Conservation (phyloP, 768 basidiomycete species). For the Exidia glandulosa region DNA sequence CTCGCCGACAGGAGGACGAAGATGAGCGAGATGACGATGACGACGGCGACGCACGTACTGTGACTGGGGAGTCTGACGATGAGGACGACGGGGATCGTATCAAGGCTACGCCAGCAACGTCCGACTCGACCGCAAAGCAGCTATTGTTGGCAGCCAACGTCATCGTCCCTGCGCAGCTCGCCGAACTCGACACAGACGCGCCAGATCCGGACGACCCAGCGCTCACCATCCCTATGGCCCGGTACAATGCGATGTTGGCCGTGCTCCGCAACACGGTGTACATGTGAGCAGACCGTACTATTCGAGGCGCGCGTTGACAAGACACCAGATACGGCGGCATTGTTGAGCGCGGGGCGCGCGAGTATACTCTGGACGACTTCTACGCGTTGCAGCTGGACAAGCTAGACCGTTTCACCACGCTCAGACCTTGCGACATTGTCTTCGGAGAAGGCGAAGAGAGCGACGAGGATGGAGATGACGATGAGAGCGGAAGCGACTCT, state of each 20-base stretch:
- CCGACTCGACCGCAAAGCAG: no score
- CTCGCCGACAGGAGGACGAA: slow-evolving; percentile 6
- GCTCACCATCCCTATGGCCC: slow-evolving; percentile 49
- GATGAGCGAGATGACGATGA: slow-evolving; percentile 8
- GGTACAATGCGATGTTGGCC: slow-evolving; percentile 85
- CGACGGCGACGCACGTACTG: slow-evolving; percentile 2
- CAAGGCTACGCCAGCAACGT: no score
- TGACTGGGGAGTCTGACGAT: no score
- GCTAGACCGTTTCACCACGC: slow-evolving; percentile 63
- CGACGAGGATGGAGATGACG: slow-evolving; percentile 46
- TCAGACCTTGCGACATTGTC: slow-evolving; percentile 53
- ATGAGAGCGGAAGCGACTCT: slow-evolving; percentile 22
- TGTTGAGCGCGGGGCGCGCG: slow-evolving; percentile 67
- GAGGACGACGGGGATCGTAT: slow-evolving; percentile 9
- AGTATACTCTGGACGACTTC: slow-evolving; percentile 88
- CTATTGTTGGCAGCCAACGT: no score
- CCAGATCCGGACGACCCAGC: slow-evolving; percentile 54
- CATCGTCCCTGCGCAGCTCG: not conserved
- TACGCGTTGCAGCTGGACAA: slow-evolving; percentile 73
- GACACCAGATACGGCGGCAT: slow-evolving; percentile 72
- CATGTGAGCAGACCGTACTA: slow-evolving; percentile 40
- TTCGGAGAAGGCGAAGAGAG: slow-evolving; percentile 54
- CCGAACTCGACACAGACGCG: slow-evolving; percentile 12
- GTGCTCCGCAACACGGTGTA: slow-evolving; percentile 77
- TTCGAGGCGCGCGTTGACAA: not conserved